Base-by-base conservation (phyloP, 2,329 filamentous ascomycete species). In the Reticulascus tulasneorum region DNA sequence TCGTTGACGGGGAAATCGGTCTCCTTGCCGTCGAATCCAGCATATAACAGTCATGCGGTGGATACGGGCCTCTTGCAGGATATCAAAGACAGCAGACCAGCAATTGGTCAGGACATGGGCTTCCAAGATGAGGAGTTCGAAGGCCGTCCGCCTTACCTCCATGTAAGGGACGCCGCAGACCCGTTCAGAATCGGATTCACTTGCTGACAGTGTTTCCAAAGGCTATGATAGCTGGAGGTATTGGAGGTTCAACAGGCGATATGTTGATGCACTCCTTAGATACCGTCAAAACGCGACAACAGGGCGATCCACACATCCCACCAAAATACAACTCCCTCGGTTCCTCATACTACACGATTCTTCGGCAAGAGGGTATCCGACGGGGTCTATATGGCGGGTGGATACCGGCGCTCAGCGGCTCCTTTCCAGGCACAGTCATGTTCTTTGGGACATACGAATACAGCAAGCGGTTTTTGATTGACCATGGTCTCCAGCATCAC, bases 261-360 rank as follows among this genome's bases (percentile, higher is more conserved):
- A 85, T 98, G 76, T 71, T 98, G 48, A 98, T 98, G 93, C 93
- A 98, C 67, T 97, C 91, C 29, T 77, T 98, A 55, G 93, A 98
- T 62, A 98, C 93, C 1, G 93, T 98, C 53, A 98, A 98, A 67
- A 98, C 93, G 29, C 79, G 93, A 50, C 94, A 98, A 61, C 93
- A 98, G 64, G 93, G 91, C 54, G 93, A 97, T 55, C 90, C 91
- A 28, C 84, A 93, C 58, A 77, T 95, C 42, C 93, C 93, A 16
- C 85, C 93, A 2, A 94, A 86, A 64, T 98, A 98, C 65, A 84
- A 85, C 9, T 91, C 88, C 12, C 81, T 97, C 61, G 86, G 85
- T 24, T 86, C 84, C 40, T 93, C 91, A 5, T 98, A 97, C 65
- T 78, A 85, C 56, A 97, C 85, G 25, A 98, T 98, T 55, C 85